Percentiles rank a stretch among this genome's conserved stretches.
Conservation (phyloP, 768 basidiomycete species). For the Termitomyces sp. region DNA sequence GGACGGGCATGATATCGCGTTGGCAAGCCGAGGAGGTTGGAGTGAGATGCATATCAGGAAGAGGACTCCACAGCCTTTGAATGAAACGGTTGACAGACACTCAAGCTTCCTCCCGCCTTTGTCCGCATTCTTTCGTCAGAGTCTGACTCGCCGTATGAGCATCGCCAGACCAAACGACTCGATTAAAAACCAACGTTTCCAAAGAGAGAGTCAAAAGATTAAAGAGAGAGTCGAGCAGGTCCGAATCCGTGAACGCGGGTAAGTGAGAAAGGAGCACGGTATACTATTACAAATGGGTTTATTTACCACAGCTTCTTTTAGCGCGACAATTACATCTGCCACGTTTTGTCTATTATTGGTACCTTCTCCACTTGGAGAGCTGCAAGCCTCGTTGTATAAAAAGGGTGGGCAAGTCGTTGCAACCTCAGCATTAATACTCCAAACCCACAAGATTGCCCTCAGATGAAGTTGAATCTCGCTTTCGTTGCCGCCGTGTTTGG, state of each 20-base stretch:
- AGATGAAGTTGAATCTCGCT: slow-evolving; percentile 3
- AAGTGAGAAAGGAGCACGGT: no score
- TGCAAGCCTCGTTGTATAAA: not conserved
- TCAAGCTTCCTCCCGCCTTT: not conserved
- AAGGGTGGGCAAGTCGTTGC: not conserved
- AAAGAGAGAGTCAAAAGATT: no score
- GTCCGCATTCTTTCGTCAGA: not conserved
- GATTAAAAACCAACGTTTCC: no score
- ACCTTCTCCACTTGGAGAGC: not conserved
- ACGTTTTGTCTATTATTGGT: not conserved
- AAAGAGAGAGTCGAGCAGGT: no score
- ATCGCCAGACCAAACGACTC: no score
- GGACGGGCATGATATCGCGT: not conserved
- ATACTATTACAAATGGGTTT: not conserved
- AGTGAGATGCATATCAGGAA: not conserved
- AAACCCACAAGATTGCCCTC: not conserved
- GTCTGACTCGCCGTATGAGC: no score
- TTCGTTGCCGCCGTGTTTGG: slow-evolving; percentile 2
- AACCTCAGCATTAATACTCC: not conserved
- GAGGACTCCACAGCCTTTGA: no score
- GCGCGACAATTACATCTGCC: not conserved
- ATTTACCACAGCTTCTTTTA: not conserved
- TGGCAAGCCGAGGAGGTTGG: not conserved
- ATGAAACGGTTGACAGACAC: no score
- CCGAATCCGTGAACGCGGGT: no score